Evolutionary conservation across 2,329 filamentous ascomycete genomes (phyloP).

Genomic region (Talaromyces sp.): DNA sequence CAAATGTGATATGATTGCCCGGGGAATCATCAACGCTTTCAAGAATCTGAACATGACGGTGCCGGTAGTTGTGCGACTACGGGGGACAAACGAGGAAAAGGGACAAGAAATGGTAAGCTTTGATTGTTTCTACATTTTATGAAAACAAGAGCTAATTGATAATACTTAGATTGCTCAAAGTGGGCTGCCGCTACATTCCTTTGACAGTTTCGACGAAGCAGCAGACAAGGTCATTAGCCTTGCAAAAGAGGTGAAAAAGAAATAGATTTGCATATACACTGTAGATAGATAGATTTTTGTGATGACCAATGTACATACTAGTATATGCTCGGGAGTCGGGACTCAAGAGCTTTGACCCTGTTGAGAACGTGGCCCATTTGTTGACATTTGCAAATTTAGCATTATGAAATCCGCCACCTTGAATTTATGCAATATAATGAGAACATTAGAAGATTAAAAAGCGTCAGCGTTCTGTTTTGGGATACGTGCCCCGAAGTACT

Average conservation of each 20-base stretch:
- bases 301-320: not conserved
- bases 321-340: not conserved
- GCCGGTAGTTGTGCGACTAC: constrained; percentile 70
- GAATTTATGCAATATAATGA: not conserved
- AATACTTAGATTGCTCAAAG: constrained; percentile 54
- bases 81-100: constrained; percentile 67
- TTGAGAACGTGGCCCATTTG: not conserved
- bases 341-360: not conserved
- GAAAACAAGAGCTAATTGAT: not conserved
- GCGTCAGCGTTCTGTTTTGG: not conserved
- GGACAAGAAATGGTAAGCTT: constrained; percentile 57
- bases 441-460: not conserved
- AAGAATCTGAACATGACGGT: constrained; percentile 59
- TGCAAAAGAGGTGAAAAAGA: constrained; percentile 22
- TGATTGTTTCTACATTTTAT: not conserved
- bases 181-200: constrained; percentile 62
- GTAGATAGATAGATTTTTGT: not conserved
- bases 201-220: constrained; percentile 69
- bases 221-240: constrained; percentile 60
- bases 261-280: not conserved
- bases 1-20: constrained; percentile 74
- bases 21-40: constrained; percentile 67
- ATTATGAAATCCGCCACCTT: not conserved
- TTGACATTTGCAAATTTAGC: not conserved
- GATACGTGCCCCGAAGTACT: constrained; percentile 1